Conservation (phyloP, 1,139 yeast genomes). For the Yamadazyma aaseri region DNA sequence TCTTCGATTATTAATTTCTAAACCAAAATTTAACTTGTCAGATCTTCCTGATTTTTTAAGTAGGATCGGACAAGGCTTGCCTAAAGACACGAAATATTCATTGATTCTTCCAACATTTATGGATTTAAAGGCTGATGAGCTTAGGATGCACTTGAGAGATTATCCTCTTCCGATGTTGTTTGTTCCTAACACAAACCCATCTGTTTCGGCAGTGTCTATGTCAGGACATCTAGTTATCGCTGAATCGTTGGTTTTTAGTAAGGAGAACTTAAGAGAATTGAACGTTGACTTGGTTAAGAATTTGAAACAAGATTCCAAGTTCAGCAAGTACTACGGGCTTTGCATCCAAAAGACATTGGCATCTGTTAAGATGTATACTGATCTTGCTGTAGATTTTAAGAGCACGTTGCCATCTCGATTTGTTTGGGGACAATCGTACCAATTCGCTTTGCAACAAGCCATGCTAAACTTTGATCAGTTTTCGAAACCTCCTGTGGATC, state of each 20-base stretch:
- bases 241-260: constrained; percentile 39
- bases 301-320: constrained; percentile 29
- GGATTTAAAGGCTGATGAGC: constrained; percentile 47
- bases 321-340: constrained; percentile 53
- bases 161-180: constrained; percentile 63
- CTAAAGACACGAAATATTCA: constrained; percentile 66
- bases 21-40: constrained; percentile 55
- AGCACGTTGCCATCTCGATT: constrained; percentile 64
- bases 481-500: constrained; percentile 78
- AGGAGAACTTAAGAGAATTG: constrained; percentile 56
- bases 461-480: constrained; percentile 81
- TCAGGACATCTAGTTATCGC: constrained; percentile 49
- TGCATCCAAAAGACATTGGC: constrained; percentile 76
- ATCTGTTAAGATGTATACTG: constrained; percentile 70
- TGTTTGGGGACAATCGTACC: constrained; percentile 85
- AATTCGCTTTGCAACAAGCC: constrained; percentile 79
- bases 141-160: constrained; percentile 60
- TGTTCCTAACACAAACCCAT: constrained; percentile 24
- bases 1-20: constrained; percentile 51
- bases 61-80: constrained; percentile 81
- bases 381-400: constrained; percentile 53
- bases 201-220: constrained; percentile 24
- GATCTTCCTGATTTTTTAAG: constrained; percentile 60
- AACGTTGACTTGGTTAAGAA: constrained; percentile 51
- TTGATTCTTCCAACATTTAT: constrained; percentile 63